Percentiles rank a stretch among this genome's conserved stretches.
Conservation (phyloP, 495 filamentous ascomycete species). For the Amniculicola lignicola region DNA sequence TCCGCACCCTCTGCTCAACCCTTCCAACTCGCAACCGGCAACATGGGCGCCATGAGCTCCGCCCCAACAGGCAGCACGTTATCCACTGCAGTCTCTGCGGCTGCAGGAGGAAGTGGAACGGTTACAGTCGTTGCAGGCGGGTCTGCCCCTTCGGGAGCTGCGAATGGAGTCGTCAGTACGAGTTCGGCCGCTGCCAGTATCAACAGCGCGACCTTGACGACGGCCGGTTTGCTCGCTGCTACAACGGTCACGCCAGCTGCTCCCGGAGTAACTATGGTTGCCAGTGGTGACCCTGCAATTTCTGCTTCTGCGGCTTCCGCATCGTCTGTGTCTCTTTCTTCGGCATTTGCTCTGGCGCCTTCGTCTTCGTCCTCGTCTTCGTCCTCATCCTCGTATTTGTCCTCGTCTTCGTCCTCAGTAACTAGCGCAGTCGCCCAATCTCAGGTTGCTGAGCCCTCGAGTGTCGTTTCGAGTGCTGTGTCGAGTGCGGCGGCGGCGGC, state of each 20-base stretch:
- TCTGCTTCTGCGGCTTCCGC: too few species aligned
- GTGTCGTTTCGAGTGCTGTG: neutral
- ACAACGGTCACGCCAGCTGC: neutral
- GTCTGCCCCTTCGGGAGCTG: neutral
- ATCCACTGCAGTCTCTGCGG: constrained; percentile 6
- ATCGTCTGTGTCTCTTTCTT: too few species aligned
- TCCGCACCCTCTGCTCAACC: constrained; percentile 9
- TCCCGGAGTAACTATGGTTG: neutral
- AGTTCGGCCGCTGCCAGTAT: neutral
- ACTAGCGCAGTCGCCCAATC: constrained; percentile 5
- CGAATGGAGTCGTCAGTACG: neutral
- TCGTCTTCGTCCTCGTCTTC: too few species aligned
- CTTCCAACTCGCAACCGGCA: constrained; percentile 25
- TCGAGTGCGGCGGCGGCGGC: neutral
- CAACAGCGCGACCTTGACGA: neutral
- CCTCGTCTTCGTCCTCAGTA: too few species aligned
- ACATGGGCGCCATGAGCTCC: constrained; percentile 6
- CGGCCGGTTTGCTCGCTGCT: neutral
- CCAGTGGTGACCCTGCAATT: too few species aligned
- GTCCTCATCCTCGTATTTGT: too few species aligned
- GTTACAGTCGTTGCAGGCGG: constrained; percentile 13
- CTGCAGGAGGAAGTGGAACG: too few species aligned
- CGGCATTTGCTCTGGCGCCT: too few species aligned
- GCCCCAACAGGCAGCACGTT: constrained; percentile 14
- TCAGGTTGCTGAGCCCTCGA: neutral